These are phyloP conservation scores for Suillus cothurnatus DNA, from an alignment of 768 basidiomycete species.

Conservation along the genomic window DNA sequence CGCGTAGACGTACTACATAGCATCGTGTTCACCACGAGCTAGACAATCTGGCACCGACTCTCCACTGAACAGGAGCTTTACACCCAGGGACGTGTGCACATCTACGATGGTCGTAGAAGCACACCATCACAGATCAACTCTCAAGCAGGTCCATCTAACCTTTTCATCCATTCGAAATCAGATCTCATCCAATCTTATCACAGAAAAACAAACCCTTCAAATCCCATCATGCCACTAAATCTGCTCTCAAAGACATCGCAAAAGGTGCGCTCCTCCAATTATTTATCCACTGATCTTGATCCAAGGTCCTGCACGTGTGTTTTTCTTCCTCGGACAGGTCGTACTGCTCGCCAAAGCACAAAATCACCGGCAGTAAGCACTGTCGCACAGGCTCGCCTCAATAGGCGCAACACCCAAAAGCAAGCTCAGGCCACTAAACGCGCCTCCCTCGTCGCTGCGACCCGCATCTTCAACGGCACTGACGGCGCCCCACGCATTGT, in stretches of 20 bases:
- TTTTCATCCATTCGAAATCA: not conserved
- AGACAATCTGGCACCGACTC: not conserved
- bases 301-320: not conserved
- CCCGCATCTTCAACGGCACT: constrained; percentile 73
- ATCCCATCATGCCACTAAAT: constrained; percentile 87
- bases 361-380: constrained; percentile 53
- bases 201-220: constrained; percentile 94
- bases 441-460: not conserved
- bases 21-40: not conserved
- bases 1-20: not conserved
- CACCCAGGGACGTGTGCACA: not conserved
- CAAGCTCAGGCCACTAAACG: constrained; percentile 58
- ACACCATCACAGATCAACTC: constrained; percentile 60
- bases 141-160: constrained; percentile 65
- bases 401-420: constrained; percentile 84
- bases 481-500: constrained; percentile 86
- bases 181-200: constrained; percentile 8
- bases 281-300: not conserved
- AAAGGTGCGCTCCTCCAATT: constrained; percentile 59
- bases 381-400: constrained; percentile 70
- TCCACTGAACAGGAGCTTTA: not conserved
- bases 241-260: constrained; percentile 77
- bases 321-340: constrained; percentile 44
- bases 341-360: constrained; percentile 53
- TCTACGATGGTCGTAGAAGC: constrained; percentile 39